Conservation (phyloP, 208 protist species). For the Spongospora subterranea region DNA sequence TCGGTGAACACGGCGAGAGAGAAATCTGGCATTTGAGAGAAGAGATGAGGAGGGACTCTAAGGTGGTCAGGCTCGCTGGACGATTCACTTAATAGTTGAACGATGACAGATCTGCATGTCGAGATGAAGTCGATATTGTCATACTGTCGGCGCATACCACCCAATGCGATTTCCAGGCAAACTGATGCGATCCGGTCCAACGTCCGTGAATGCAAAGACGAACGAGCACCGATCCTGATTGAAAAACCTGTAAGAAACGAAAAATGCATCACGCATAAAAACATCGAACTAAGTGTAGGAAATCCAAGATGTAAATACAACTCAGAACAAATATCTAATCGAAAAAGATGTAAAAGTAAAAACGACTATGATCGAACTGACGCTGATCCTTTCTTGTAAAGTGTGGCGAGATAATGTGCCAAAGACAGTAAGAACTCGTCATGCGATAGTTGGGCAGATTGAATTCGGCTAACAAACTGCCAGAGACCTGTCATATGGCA, state of each 20-base stretch:
- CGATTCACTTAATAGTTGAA: background rate
- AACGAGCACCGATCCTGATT: too few relatives aligned
- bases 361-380: background rate
- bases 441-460: background rate
- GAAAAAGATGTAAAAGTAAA: background rate
- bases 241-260: too few relatives aligned
- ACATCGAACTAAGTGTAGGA: too few relatives aligned
- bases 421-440: background rate
- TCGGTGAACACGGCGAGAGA: background rate
- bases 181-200: background rate
- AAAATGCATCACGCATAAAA: too few relatives aligned
- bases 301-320: background rate
- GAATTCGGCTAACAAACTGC: background rate
- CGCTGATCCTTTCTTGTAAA: background rate
- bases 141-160: background rate
- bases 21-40: background rate
- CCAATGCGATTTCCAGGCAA: background rate
- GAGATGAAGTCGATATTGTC: background rate
- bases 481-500: background rate
- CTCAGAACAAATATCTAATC: background rate
- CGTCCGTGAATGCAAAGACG: background rate
- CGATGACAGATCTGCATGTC: background rate
- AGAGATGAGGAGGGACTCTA: background rate
- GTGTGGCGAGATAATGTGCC: background rate
- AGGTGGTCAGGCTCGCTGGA: background rate